Base-by-base conservation (phyloP, 306 rosid species). In the Macrotyloma uniflorum region DNA sequence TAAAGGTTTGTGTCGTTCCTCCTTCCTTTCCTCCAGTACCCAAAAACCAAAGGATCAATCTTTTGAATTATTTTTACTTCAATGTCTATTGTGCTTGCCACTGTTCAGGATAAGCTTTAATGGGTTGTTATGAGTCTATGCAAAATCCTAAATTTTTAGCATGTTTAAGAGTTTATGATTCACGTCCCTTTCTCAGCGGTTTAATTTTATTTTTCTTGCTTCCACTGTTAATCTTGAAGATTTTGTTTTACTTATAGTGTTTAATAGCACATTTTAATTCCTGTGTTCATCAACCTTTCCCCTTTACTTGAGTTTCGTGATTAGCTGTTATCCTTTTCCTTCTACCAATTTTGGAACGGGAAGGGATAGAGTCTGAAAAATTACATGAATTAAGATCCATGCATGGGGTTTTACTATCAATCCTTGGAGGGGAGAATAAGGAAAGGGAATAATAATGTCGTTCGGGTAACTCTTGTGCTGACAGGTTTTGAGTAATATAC, bases 1-100 rank as follows among this genome's bases (percentile, higher is more conserved):
- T 91, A 75, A 92, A 91, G 98, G 98, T 92, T 77, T 72, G 14
- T 63, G 59, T 74, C 26, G 15, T 42, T 14, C 16, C 74, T 26
- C 46, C 14, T 59, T 79, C 36, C 43, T 77, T 70, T 28, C 50
- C 38, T 54, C 0, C 23, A 73, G 62, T 36, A 69, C 67, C 77
- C 33, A 55, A 16, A 11, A 61, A 76, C 50, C 13, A 33, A 73
- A 20, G 54, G 19, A 19, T 72, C 49, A 24, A 13, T 19, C 49
- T 68, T 78, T 65, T 24, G 47, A 51, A 42, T 72, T 49, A 5
- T 68, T 58, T 9, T 19, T 49, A 18, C 4, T 23, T 35, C 38
- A 50, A 7, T 51, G 5, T 22, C 35, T 55, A 1, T 22, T 76
- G 55, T 50, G n/a, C 35, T 46, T 74, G 9, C 12, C 23, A 68